A percentile compares a stretch with the other conserved stretches of the same genome.
Conservation (phyloP, 2,329 filamentous ascomycete genomes). For the Xylariales sp. region DNA sequence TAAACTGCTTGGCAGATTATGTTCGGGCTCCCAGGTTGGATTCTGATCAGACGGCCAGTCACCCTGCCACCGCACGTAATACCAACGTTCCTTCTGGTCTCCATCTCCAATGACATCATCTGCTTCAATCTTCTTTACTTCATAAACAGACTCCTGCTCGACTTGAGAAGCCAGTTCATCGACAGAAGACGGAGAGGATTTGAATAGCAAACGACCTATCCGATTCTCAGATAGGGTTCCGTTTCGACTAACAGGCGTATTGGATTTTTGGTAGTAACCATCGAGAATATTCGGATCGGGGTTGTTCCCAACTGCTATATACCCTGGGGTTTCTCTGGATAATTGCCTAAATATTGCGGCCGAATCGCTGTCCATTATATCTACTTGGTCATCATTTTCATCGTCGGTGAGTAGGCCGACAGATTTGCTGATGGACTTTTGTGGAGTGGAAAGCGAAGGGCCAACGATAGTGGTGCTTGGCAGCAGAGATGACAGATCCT, state of each 20-base stretch:
- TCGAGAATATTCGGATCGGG: background rate
- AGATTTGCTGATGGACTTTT: constrained; percentile 22
- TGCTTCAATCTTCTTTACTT: constrained; percentile 41
- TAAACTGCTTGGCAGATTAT: constrained; percentile 39
- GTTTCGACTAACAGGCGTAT: background rate
- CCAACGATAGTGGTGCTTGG: constrained; percentile 20
- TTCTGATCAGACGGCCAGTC: constrained; percentile 53
- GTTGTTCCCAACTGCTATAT: no score
- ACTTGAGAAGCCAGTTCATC: background rate
- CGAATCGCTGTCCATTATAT: constrained; percentile 16
- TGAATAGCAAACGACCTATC: constrained; percentile 1
- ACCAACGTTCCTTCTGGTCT: constrained; percentile 34
- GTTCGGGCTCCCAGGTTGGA: constrained; percentile 54
- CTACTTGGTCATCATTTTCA: constrained; percentile 14
- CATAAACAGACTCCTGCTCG: constrained; percentile 26
- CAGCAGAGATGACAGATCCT: constrained; percentile 21
- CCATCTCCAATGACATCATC: constrained; percentile 32
- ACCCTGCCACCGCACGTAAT: constrained; percentile 52
- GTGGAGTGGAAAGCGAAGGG: constrained; percentile 34
- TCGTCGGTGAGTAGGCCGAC: constrained; percentile 19
- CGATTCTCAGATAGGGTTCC: background rate
- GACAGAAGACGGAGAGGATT: constrained; percentile 1
- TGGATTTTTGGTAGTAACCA: background rate
- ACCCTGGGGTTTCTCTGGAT: background rate
- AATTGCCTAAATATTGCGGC: constrained; percentile 25